Conservation (phyloP, 257 asterid species). For the Lycium barbarum region DNA sequence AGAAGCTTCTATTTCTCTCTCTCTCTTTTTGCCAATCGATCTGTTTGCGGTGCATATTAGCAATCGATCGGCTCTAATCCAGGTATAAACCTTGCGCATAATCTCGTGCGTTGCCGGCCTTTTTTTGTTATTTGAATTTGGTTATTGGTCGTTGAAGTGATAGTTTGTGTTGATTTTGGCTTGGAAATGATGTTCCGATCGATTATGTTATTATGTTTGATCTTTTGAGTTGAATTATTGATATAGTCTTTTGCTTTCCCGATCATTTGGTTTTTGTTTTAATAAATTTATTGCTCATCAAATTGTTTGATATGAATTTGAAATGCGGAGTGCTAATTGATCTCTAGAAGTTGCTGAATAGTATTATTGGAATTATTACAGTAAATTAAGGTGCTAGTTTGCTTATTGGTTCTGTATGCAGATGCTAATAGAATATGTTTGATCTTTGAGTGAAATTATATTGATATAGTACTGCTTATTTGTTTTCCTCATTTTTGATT, state of each 20-base stretch:
- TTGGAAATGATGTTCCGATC: not conserved
- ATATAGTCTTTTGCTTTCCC: not conserved
- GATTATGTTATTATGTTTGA: not conserved
- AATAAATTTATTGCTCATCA: too few relatives aligned
- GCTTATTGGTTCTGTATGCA: too few relatives aligned
- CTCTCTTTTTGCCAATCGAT: conserved; percentile 5
- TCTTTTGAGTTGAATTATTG: not conserved
- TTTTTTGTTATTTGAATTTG: not conserved
- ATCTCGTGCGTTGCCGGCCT: not conserved
- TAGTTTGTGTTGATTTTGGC: not conserved
- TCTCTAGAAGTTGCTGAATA: too few relatives aligned
- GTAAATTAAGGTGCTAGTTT: too few relatives aligned
- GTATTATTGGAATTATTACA: too few relatives aligned
- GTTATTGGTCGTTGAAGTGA: not conserved
- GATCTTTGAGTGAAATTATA: not conserved
- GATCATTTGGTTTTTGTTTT: too few relatives aligned
- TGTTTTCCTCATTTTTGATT: not conserved
- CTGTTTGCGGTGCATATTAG: not conserved
- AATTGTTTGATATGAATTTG: too few relatives aligned
- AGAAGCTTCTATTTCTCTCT: not conserved
- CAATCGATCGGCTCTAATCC: conserved; percentile 26
- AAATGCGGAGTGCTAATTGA: too few relatives aligned
- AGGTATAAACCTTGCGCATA: not conserved
- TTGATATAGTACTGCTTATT: not conserved
- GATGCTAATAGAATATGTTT: not conserved